A percentile compares a stretch with the other conserved stretches of the same genome.
Evolutionary conservation across 768 basidiomycete species (phyloP).

Genomic region (Tubosaeta sp.): DNA sequence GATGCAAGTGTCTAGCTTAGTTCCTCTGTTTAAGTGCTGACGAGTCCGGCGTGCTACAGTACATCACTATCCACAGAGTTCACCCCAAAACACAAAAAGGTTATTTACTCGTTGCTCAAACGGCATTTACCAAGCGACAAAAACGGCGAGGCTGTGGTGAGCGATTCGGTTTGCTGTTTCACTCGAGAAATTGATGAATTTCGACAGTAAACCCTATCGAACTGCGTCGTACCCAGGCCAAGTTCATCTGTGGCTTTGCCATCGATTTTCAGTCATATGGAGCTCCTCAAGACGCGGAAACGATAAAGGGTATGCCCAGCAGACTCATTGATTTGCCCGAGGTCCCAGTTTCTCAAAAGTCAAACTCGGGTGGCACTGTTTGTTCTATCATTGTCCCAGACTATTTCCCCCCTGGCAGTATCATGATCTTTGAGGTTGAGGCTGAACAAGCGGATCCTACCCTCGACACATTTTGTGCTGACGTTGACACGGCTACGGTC

Average conservation of each 20-base stretch:
- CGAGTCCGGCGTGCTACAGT: slow-evolving; percentile 44
- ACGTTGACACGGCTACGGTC: slow-evolving; percentile 65
- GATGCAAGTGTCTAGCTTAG: slow-evolving; percentile 55
- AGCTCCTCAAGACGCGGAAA: slow-evolving; percentile 42
- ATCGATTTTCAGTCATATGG: slow-evolving; percentile 67
- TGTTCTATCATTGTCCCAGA: slow-evolving; percentile 83
- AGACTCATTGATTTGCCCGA: slow-evolving; percentile 60
- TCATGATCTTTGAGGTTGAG: slow-evolving; percentile 90
- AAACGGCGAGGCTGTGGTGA: slow-evolving; percentile 79
- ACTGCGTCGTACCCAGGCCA: slow-evolving; percentile 72
- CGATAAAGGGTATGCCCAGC: slow-evolving; percentile 68
- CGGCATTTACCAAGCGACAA: slow-evolving; percentile 80
- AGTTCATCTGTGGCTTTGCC: slow-evolving; percentile 76
- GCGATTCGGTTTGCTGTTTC: slow-evolving; percentile 22
- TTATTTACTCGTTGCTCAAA: slow-evolving; percentile 88
- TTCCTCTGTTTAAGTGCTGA: slow-evolving; percentile 1
- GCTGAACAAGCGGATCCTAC: slow-evolving; percentile 65
- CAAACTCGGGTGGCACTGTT: slow-evolving; percentile 65
- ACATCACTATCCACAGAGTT: slow-evolving; percentile 89
- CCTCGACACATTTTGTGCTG: slow-evolving; percentile 70
- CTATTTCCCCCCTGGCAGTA: slow-evolving; percentile 90
- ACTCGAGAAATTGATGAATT: neutral
- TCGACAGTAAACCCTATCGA: slow-evolving; percentile 75
- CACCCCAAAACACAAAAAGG: slow-evolving; percentile 89
- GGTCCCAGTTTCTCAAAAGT: slow-evolving; percentile 54